These are phyloP conservation scores for Podila epigama DNA, from an alignment of 192 early-diverging fungal genomes.

Conservation along the genomic window DNA sequence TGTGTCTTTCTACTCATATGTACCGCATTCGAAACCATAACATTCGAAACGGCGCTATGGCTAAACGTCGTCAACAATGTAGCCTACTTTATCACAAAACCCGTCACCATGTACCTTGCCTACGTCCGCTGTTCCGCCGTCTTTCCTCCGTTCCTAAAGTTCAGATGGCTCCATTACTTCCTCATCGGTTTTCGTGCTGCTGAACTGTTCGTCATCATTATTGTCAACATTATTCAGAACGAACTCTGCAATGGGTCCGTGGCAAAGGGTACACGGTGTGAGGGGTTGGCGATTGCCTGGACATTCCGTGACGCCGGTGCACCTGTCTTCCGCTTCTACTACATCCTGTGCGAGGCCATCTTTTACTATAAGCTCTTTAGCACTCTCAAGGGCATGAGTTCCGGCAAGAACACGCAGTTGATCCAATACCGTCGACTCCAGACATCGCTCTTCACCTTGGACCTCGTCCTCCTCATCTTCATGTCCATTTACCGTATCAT, in stretches of 20 bases:
- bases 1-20: constrained; percentile 42
- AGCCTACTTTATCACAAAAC: constrained; percentile 49
- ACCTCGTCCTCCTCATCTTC: constrained; percentile 32
- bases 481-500: constrained; percentile 47
- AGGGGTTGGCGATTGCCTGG: constrained; percentile 19
- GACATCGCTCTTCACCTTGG: constrained; percentile 44
- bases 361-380: constrained; percentile 43
- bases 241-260: constrained; percentile 32
- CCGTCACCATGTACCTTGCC: constrained; percentile 45
- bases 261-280: constrained; percentile 28
- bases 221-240: constrained; percentile 42
- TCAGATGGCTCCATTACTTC: constrained; percentile 27
- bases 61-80: constrained; percentile 48
- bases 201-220: constrained; percentile 30
- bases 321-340: constrained; percentile 44
- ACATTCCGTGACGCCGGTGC: constrained; percentile 36
- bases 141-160: constrained; percentile 22
- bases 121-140: constrained; percentile 46
- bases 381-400: constrained; percentile 34
- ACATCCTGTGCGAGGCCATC: constrained; percentile 43
- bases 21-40: constrained; percentile 10
- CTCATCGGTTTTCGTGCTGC: constrained; percentile 32
- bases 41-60: constrained; percentile 19
- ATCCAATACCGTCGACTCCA: constrained; percentile 42
- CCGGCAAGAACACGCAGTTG: constrained; percentile 12